Evolutionary conservation across 176 grass and related monocot genomes (phyloP).

Genomic region (Chrysopogon serrulatus): DNA sequence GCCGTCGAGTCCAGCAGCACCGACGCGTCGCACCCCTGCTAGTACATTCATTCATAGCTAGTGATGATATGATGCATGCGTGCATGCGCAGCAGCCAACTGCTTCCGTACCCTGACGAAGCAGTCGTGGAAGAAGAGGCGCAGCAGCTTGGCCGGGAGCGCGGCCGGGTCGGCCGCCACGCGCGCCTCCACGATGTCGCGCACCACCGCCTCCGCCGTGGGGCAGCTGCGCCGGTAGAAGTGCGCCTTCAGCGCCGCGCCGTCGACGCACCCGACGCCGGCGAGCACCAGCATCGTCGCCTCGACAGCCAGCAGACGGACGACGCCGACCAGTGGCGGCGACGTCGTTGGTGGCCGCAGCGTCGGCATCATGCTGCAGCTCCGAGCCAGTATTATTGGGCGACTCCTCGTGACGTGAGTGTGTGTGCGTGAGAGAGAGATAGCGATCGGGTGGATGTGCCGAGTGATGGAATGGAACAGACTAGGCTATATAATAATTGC

Average conservation of each 20-base stretch:
- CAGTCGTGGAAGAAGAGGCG: conserved; percentile 87
- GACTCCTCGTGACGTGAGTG: background rate
- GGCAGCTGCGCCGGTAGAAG: conserved; percentile 42
- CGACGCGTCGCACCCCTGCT: conserved; percentile 81
- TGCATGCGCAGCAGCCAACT: conserved; percentile 57
- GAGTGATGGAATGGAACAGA: background rate
- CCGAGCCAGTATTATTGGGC: too few species aligned
- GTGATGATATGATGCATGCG: too few species aligned
- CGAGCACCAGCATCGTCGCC: background rate
- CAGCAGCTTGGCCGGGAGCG: conserved; percentile 44
- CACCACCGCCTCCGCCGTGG: conserved; percentile 39
- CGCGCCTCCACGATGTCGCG: conserved; percentile 38
- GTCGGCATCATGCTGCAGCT: too few species aligned
- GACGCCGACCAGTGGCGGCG: too few species aligned
- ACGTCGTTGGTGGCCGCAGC: too few species aligned
- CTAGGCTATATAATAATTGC: background rate
- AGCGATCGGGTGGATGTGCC: background rate
- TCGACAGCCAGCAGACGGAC: background rate
- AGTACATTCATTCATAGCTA: too few species aligned
- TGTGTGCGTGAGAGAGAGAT: background rate
- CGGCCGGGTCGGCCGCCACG: conserved; percentile 34
- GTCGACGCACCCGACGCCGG: background rate
- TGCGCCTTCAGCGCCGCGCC: conserved; percentile 35
- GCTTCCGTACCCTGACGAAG: conserved; percentile 60
- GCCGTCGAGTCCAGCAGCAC: conserved; percentile 56